phyloP scores from a whole-genome alignment of 192 early-diverging fungal species.

The Jimgerdemannia flammicorona region DNA sequence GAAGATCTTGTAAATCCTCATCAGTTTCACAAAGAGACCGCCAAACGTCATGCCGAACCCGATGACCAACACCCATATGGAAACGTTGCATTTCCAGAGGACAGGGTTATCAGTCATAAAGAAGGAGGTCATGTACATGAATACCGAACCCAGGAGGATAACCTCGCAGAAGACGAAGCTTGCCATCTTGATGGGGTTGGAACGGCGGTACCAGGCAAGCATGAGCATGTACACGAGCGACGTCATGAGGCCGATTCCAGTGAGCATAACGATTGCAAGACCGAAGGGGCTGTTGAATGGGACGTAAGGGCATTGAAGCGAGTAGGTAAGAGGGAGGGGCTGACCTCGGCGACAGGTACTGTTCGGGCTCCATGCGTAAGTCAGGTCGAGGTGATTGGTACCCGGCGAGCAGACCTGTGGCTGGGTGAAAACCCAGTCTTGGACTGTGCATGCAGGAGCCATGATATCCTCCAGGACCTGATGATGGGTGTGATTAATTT shows the following conservation, averaged over 20 bases:
- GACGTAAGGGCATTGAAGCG: constrained; percentile 6
- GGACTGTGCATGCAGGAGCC: constrained; percentile 4
- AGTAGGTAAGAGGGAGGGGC: not conserved
- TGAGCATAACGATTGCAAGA: constrained; percentile 3
- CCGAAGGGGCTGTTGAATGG: not conserved
- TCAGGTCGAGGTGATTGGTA: constrained; percentile 2
- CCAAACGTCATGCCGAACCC: constrained; percentile 13
- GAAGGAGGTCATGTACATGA: constrained; percentile 8
- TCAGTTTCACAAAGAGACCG: constrained; percentile 10
- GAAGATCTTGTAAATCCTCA: constrained; percentile 15
- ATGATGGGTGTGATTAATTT: not conserved
- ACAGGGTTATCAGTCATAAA: not conserved
- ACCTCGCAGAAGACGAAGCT: constrained; percentile 11
- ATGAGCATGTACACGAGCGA: constrained; percentile 6
- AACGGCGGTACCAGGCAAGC: constrained; percentile 4
- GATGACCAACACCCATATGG: constrained; percentile 4
- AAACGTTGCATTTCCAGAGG: constrained; percentile 2
- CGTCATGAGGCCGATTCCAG: constrained; percentile 3
- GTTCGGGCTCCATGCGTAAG: constrained; percentile 4
- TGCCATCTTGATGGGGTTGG: constrained; percentile 5
- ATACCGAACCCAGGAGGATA: constrained; percentile 10
- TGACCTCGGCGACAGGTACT: constrained; percentile 8
- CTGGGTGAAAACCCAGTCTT: constrained; percentile 1
- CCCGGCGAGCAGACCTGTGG: not conserved
- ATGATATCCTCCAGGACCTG: constrained; percentile 9